These are phyloP conservation scores for Carpinus fangiana DNA, from an alignment of 306 rosid genomes.

Conservation along the genomic window DNA sequence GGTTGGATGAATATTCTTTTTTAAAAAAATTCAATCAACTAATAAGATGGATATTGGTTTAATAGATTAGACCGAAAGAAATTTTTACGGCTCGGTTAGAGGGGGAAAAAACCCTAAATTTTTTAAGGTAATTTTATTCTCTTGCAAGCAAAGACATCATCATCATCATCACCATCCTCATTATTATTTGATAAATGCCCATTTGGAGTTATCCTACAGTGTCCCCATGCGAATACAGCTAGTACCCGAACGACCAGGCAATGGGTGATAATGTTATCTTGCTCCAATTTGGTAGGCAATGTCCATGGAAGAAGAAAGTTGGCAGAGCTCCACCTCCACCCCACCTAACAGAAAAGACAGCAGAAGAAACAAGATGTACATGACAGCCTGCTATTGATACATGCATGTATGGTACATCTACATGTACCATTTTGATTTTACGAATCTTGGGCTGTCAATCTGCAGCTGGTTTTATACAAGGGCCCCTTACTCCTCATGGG, in stretches of 20 bases:
- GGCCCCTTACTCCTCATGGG: background rate
- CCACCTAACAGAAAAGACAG: background rate
- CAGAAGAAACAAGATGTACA: background rate
- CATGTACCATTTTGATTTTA: background rate
- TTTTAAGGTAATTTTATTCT: background rate
- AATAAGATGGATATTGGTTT: too few species aligned
- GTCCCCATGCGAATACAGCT: background rate
- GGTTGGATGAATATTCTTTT: too few species aligned
- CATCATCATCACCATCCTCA: background rate
- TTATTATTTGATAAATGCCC: background rate
- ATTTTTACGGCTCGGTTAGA: too few species aligned
- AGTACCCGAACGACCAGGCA: background rate
- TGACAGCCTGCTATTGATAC: background rate
- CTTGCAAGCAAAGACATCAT: background rate
- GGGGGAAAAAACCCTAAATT: background rate
- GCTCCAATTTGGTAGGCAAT: background rate
- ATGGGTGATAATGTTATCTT: background rate
- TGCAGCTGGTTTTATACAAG: conserved; percentile 5
- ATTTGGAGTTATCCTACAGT: background rate
- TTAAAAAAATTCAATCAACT: too few species aligned
- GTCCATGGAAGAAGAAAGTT: background rate
- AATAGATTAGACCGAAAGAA: too few species aligned
- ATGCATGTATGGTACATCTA: background rate
- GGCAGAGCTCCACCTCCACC: background rate
- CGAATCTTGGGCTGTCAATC: conserved; percentile 11